A percentile compares a stretch with the other conserved stretches of the same genome.
Evolutionary conservation across 345 rosid genomes (phyloP).

Genomic region (Conringia planisiliqua): DNA sequence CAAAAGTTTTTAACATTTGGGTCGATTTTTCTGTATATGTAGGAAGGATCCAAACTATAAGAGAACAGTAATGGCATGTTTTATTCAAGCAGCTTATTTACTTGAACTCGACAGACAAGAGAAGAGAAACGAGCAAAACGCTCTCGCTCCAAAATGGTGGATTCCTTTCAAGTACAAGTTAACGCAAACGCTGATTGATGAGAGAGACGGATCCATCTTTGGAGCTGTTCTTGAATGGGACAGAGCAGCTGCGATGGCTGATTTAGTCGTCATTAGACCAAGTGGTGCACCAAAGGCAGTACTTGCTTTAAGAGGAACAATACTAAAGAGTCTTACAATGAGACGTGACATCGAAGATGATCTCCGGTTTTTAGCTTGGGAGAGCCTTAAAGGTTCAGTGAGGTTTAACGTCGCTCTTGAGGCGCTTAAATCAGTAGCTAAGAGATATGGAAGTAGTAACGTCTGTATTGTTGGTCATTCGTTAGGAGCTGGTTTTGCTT

Average conservation of each 20-base stretch:
- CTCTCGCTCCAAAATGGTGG: constrained; percentile 98
- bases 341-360: constrained; percentile 85
- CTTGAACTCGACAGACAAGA: constrained; percentile 95
- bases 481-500: constrained; percentile 90
- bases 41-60: constrained; percentile 94
- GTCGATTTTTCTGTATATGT: background rate
- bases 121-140: constrained; percentile 51
- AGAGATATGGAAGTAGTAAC: constrained; percentile 69
- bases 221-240: constrained; percentile 96
- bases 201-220: constrained; percentile 81
- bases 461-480: constrained; percentile 93
- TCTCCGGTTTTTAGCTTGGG: constrained; percentile 95
- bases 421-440: constrained; percentile 61
- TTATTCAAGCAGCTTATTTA: constrained; percentile 91
- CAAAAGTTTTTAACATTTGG: background rate
- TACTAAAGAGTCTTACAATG: constrained; percentile 80
- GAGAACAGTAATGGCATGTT: constrained; percentile 86
- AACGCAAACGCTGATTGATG: constrained; percentile 61
- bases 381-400: constrained; percentile 87
- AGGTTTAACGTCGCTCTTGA: constrained; percentile 68
- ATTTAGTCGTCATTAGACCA: constrained; percentile 76
- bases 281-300: constrained; percentile 90
- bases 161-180: constrained; percentile 83
- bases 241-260: constrained; percentile 75
- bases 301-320: constrained; percentile 74